Evolutionary conservation across 2,329 filamentous ascomycete species (phyloP), one percentile per base, ranked within the genome.

Genomic region (Colletotrichum acutatum): DNA sequence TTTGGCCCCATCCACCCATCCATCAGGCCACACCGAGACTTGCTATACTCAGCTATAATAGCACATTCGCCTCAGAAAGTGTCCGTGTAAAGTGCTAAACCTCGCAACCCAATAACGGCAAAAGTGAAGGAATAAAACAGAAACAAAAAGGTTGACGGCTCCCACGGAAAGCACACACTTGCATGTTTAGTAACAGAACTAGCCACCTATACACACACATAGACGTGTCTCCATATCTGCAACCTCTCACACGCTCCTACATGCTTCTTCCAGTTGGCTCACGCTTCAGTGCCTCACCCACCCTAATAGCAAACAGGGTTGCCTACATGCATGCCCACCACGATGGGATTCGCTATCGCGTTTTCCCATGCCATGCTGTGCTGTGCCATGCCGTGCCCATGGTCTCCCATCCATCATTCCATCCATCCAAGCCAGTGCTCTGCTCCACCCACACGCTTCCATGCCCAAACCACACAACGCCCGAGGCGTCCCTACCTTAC

Each of bases 161-260:
- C 57, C 69, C 30, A 54, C 53, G 46, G 66, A 72, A 72, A 72
- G 59, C 60, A 37, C 70, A 72, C 46, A 57, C 66, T 53, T 70
- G 70, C 66, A 70, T 70, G 28, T 46, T 16, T 37, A 34, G 32
- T 32, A n/a, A 32, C 11, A 6, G 24, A 16, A 5, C 62, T 42
- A 65, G 62, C 61, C 61, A 57, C 63, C 57, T 22, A 30, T 54
- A 68, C 30, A 49, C 42, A 52, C 26, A 16, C 34, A 16, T 5
- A 42, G 6, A 46, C 19, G n/a, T 26, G 16, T 63, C 46, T 19
- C 42, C 61, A 63, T 54, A 34, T 14, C 46, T 52, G 37, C 37
- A 49, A 32, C 37, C 58, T 61, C 24, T 30, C 59, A 9, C 26
- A 26, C 37, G 28, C 34, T 28, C n/a, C 34, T 9, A 14, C 58